phyloP scores from a whole-genome alignment of 305 asterid genomes.

The Solanum hybrid region DNA sequence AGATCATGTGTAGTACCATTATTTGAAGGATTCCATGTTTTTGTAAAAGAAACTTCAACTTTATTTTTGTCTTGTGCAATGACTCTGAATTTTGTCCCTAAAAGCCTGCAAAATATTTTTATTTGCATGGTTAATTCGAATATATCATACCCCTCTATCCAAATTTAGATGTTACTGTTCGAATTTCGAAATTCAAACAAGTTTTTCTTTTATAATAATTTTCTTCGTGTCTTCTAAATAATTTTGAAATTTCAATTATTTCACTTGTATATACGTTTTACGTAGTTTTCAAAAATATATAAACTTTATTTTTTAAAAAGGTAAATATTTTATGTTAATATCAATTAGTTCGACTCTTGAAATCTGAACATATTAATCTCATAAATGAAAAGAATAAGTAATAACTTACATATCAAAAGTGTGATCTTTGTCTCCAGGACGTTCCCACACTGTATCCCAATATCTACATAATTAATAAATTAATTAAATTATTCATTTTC shows the following conservation, averaged over 20 bases:
- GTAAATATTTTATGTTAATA: background rate
- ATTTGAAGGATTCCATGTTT: constrained; percentile 3
- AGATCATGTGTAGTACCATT: background rate
- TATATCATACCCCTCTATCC: background rate
- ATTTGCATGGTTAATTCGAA: background rate
- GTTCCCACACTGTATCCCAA: constrained; percentile 56
- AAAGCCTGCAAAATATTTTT: constrained; percentile 5
- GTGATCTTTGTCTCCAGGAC: constrained; percentile 9
- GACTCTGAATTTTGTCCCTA: background rate
- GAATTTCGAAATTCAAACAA: background rate
- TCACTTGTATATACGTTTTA: background rate
- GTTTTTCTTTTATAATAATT: background rate
- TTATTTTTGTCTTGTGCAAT: constrained; percentile 1
- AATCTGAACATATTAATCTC: background rate
- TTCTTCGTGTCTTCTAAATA: background rate
- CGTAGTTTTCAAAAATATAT: background rate
- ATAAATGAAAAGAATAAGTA: background rate
- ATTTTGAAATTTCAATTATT: background rate
- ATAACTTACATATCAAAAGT: constrained; percentile 36
- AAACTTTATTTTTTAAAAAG: background rate
- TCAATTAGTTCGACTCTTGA: background rate
- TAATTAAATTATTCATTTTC: background rate
- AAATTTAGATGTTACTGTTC: background rate
- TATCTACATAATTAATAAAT: constrained; percentile 26
- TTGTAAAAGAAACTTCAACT: constrained; percentile 12